Evolutionary conservation across 345 rosid species (phyloP).

Genomic region (Pistacia vera): DNA sequence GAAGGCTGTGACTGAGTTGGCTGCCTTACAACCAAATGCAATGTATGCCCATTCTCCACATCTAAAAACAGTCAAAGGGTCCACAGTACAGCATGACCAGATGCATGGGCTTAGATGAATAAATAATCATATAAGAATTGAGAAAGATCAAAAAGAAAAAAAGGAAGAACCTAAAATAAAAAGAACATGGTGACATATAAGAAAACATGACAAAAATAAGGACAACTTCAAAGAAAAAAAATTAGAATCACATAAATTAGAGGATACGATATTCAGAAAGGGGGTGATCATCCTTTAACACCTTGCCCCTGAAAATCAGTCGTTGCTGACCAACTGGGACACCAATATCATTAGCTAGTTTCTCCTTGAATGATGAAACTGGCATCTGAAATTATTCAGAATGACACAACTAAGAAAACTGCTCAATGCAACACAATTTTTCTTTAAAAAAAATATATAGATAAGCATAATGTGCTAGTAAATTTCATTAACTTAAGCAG

Average conservation of each 20-base stretch:
- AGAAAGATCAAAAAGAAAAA: background rate
- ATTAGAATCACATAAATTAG: background rate
- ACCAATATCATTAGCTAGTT: slow-evolving; percentile 66
- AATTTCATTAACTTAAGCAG: background rate
- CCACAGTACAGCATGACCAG: background rate
- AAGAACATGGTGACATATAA: background rate
- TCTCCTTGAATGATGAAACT: slow-evolving; percentile 84
- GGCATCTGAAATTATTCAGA: slow-evolving; percentile 54
- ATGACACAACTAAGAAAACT: slow-evolving; percentile 8
- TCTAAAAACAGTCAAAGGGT: slow-evolving; percentile 62
- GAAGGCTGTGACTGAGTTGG: slow-evolving; percentile 58
- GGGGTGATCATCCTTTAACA: slow-evolving; percentile 82
- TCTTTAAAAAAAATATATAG: slow-evolving; percentile 11
- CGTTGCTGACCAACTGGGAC: slow-evolving; percentile 89
- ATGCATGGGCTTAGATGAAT: background rate
- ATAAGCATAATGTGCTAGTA: background rate
- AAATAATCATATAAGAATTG: slow-evolving; percentile 10
- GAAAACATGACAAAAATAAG: background rate
- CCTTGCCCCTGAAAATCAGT: slow-evolving; percentile 89
- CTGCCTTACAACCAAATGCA: slow-evolving; percentile 91
- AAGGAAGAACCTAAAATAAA: background rate
- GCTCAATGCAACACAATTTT: background rate
- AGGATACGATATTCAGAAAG: slow-evolving; percentile 97
- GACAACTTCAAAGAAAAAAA: background rate
- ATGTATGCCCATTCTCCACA: slow-evolving; percentile 90